A percentile compares a stretch with the other conserved stretches of the same genome.
phyloP scores from a whole-genome alignment of 352 stramenopile species.

The Phytophthora crassamura region DNA sequence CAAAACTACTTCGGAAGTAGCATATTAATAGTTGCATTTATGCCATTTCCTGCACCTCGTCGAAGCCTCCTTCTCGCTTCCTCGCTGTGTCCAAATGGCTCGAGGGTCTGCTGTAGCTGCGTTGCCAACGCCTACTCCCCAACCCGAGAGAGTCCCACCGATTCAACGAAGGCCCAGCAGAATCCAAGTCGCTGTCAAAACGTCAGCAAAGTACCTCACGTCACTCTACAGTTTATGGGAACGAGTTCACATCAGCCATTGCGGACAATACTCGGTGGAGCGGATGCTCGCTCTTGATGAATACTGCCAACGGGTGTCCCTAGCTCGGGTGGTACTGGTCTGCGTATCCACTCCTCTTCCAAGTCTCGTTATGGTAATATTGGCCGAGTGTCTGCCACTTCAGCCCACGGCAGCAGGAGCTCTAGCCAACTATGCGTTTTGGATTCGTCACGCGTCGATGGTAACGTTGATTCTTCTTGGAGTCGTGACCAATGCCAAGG shows the following conservation, averaged over 20 bases:
- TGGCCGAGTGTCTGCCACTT: conserved; percentile 5
- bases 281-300: conserved; percentile 28
- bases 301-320: conserved; percentile 26
- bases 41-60: too few species aligned
- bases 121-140: too few species aligned
- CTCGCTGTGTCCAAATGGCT: too few species aligned
- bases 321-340: conserved; percentile 6
- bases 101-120: too few species aligned
- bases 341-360: conserved; percentile 11
- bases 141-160: too few species aligned
- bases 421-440: conserved; percentile 28
- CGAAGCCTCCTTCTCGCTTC: too few species aligned
- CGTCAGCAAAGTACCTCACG: conserved; percentile 3
- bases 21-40: too few species aligned
- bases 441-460: conserved; percentile 19
- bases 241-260: conserved; percentile 27
- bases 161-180: too few species aligned
- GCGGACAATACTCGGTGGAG: too few species aligned
- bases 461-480: conserved; percentile 19
- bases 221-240: conserved; percentile 21
- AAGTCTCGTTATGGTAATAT: not conserved
- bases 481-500: conserved; percentile 14
- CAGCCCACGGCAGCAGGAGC: not conserved
- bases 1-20: too few species aligned
- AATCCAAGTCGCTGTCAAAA: too few species aligned